Base-by-base conservation (phyloP, 179 eudicot species). In the Spinacia oleracea region DNA sequence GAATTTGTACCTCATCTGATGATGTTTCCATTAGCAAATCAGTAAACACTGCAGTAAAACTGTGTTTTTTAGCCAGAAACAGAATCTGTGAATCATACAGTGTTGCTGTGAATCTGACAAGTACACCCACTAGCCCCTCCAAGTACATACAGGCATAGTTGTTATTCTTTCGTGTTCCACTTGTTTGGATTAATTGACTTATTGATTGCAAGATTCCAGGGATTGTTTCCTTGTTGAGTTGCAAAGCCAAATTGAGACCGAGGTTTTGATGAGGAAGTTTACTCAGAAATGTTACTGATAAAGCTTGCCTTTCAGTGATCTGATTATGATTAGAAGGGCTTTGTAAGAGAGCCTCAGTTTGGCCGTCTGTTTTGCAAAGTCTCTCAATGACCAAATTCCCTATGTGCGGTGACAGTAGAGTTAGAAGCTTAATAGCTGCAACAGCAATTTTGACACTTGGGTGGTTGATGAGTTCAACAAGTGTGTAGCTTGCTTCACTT, bases 51-150 rank as follows among this genome's bases (percentile, higher is more conserved):
- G 79, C 71, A 15, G 93, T 86, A 80, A 94, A 83, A 72, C 85
- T 87, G 79, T 83, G 80, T 73, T 74, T 78, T 56, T 81, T 89
- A 65, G 89, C 94, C 35, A 84, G 77, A 75, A 78, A 76, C 68
- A 94, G 68, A 51, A 94, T 81, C 53, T 89, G 89, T 65, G 86
- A 80, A 70, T 94, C 97, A 63, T 89, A 89, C 66, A 94, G 69
- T 25, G 96, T 91, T 63, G 90, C 80, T 62, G 98, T 91, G 80
- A 94, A 89, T 83, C 97, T 90, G 79, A 90, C 96, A 63, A 94
- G 87, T 77, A 90, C 84, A n/a, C 97, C 97, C 50, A 90, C 97
- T 51, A 93, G 83, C 66, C 97, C 97, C 81, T 93, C 98, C 59
- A 90, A 83, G 85, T 88, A 94, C 76, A 81, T 42, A 67, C 55